Base-by-base conservation (phyloP, 2,329 filamentous ascomycete genomes). In the Ophiocordyceps camponoti-saundersi region DNA sequence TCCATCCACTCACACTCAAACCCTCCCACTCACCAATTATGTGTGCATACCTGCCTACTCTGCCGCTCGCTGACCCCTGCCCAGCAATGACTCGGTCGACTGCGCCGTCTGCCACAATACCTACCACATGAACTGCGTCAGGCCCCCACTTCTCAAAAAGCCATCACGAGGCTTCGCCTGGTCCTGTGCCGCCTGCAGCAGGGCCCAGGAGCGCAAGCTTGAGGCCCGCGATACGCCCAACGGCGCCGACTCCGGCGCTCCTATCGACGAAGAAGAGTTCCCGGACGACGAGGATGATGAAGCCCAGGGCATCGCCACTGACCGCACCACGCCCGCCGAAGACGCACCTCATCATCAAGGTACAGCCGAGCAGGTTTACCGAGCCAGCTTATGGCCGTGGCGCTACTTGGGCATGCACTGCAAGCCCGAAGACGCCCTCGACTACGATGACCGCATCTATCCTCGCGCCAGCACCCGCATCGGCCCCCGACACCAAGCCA, bases 41-140 rank as follows among this genome's bases (percentile, higher is more conserved):
- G 6, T 3, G n/a, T 8, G 15, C 34, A n/a, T 5, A 39, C 12
- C 15, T 8, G 3, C 34, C 15, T 16, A 39, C 15, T n/a, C 34
- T 16, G 15, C 15, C 16, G 13, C 15, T 20, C 29, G 52, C 56
- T 58, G 50, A 59, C 53, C 29, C 16, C 32, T 10, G 15, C 49
- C 48, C 58, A 93, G 86, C 58, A 83, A 85, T 61, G 87, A 96
- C 66, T 96, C 92, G 39, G 92, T 96, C 22, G 90, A 96, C 62
- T 98, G 92, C 63, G 92, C 90, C 42, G 88, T 95, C 47, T 98
- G 92, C 64, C 78, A 82, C 59, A 82, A 88, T 62, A 96, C 90
- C 15, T 98, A 95, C 66, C 92, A 98, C 68, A 96, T 98, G 90
- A 86, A 89, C 58, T 98, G 92, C 63, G 92, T 98, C 48, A 82